phyloP scores from a whole-genome alignment of 176 grass and related monocot genomes.

The Oryza meyeriana region DNA sequence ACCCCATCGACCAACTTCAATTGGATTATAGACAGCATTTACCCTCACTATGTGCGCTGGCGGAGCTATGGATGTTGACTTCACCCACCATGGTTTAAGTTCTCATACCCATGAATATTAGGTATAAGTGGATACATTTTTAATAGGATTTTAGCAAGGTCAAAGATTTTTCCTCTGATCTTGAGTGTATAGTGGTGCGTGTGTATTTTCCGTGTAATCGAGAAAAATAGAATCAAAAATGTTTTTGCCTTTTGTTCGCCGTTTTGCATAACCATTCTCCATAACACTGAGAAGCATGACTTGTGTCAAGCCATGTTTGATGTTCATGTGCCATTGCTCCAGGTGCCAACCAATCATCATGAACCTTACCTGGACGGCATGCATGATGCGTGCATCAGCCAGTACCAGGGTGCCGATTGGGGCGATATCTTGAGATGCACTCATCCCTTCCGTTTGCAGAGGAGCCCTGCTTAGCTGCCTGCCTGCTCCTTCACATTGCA shows the following conservation, averaged over 20 bases:
- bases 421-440: slow-evolving; percentile 14
- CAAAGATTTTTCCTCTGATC: no score
- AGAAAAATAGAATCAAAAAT: neutral
- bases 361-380: neutral
- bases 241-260: no score
- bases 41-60: no score
- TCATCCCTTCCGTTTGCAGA: slow-evolving; percentile 11
- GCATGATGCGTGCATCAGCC: neutral
- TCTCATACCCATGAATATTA: no score
- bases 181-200: no score
- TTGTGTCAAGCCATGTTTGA: neutral
- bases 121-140: no score
- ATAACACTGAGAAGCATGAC: neutral
- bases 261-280: neutral
- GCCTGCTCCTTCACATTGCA: neutral
- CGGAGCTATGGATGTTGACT: no score
- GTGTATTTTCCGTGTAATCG: no score
- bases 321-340: neutral
- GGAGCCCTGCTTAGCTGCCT: neutral
- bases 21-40: neutral
- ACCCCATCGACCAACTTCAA: neutral
- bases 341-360: slow-evolving; percentile 17
- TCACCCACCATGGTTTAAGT: no score
- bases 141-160: no score
- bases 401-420: neutral